phyloP scores from a whole-genome alignment of 176 grass and related monocot genomes.

The Avena insularis region DNA sequence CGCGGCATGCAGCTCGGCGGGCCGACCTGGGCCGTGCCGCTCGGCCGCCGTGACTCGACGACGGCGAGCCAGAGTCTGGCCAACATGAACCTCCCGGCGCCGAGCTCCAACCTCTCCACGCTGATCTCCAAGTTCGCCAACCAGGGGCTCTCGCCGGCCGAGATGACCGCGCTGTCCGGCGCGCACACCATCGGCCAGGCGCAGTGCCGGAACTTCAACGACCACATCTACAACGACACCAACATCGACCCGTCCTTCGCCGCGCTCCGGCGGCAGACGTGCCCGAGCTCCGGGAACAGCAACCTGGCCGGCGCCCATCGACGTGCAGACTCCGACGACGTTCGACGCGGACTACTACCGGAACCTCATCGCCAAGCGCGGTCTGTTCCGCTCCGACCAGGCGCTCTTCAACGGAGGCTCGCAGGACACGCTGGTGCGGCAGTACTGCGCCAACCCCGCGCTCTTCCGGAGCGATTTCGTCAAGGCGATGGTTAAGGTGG shows the following conservation, averaged over 20 bases:
- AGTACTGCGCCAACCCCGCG: constrained; percentile 32
- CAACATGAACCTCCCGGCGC: not conserved
- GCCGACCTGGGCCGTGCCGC: constrained; percentile 31
- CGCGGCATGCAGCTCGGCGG: constrained; percentile 49
- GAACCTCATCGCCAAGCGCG: constrained; percentile 37
- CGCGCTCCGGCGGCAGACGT: constrained; percentile 16
- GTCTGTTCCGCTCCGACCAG: constrained; percentile 68
- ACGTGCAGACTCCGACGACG: constrained; percentile 34
- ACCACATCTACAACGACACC: constrained; percentile 62
- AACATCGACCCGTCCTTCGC: constrained; percentile 53
- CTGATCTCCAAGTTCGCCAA: constrained; percentile 54
- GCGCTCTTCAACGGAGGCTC: constrained; percentile 62
- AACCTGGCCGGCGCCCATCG: constrained; percentile 51
- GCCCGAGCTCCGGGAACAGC: constrained; percentile 28
- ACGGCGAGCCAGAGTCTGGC: too few species aligned
- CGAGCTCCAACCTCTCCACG: constrained; percentile 47
- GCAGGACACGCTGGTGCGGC: constrained; percentile 41
- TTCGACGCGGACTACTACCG: constrained; percentile 60
- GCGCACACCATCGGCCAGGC: constrained; percentile 73
- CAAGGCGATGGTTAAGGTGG: constrained; percentile 55
- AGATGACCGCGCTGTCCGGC: constrained; percentile 78
- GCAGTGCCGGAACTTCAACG: constrained; percentile 49
- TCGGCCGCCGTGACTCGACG: too few species aligned
- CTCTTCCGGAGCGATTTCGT: constrained; percentile 47
- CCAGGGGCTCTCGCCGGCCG: constrained; percentile 53